Conservation (phyloP, 495 filamentous ascomycete genomes). For the Aspergillus sclerotiicarbonarius region DNA sequence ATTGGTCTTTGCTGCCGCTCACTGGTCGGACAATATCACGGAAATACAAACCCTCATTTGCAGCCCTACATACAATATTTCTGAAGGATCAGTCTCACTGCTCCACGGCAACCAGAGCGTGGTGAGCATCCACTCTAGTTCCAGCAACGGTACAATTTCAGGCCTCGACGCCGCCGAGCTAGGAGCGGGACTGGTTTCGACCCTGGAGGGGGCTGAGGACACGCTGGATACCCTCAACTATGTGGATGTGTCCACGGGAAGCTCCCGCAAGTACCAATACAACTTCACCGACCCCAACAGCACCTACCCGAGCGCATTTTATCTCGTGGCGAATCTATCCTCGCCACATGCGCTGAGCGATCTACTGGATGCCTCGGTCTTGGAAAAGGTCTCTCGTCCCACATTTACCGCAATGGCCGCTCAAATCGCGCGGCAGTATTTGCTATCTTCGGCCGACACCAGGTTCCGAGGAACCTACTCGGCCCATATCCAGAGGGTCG, state of each 20-base stretch:
- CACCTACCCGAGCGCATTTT: constrained; percentile 1
- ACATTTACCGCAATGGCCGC: background rate
- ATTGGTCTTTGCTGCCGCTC: constrained; percentile 1
- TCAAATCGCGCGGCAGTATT: constrained; percentile 3
- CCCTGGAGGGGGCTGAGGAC: background rate
- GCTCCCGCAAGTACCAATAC: background rate
- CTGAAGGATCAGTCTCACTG: constrained; percentile 6
- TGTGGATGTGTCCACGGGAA: background rate
- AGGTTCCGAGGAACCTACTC: constrained; percentile 1
- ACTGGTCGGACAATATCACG: constrained; percentile 4
- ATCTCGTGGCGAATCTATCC: background rate
- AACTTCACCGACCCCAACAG: constrained; percentile 3
- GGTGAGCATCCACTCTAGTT: background rate
- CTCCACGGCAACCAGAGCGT: constrained; percentile 4
- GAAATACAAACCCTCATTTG: constrained; percentile 2
- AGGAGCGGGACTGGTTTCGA: constrained; percentile 1
- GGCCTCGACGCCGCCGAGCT: background rate
- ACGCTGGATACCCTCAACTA: background rate
- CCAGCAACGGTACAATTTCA: background rate
- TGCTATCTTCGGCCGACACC: background rate
- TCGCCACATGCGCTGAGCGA: background rate
- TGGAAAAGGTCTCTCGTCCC: background rate
- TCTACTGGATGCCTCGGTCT: background rate
- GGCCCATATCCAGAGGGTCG: background rate
- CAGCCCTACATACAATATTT: constrained; percentile 5